Percentiles rank a stretch among this genome's conserved stretches.
Evolutionary conservation across 1,284 basidiomycete genomes (phyloP).

Genomic region (Apiotrichum sp.): DNA sequence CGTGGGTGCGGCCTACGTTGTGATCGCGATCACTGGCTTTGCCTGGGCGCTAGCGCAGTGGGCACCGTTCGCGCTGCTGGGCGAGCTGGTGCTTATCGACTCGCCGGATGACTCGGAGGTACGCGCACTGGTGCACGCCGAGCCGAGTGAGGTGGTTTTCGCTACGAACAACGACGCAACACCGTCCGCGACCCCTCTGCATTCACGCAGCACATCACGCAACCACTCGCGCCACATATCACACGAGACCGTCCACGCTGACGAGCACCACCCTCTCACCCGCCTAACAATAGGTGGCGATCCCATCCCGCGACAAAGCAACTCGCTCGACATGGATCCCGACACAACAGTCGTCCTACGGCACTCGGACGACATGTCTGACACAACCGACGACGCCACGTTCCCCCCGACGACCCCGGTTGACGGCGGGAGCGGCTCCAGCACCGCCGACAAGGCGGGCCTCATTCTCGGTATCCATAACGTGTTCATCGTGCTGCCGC

Average conservation of each 20-base stretch:
- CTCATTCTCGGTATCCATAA: slow-evolving; percentile 89
- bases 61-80: slow-evolving; percentile 32
- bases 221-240: neutral
- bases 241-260: slow-evolving; percentile 1
- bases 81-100: slow-evolving; percentile 47
- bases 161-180: neutral
- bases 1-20: slow-evolving; percentile 46
- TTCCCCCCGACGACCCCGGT: neutral
- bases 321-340: slow-evolving; percentile 1
- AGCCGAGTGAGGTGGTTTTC: slow-evolving; percentile 10
- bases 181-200: neutral
- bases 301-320: neutral
- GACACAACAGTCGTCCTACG: slow-evolving; percentile 37
- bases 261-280: neutral
- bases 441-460: slow-evolving; percentile 74
- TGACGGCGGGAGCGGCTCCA: neutral
- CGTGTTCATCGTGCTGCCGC: slow-evolving; percentile 69
- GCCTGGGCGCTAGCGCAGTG: slow-evolving; percentile 51
- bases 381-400: neutral
- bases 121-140: neutral
- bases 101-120: neutral
- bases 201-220: slow-evolving; percentile 5
- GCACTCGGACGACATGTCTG: slow-evolving; percentile 28
- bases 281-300: neutral
- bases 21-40: slow-evolving; percentile 51